Conservation (phyloP, 2,329 filamentous ascomycete species). For the Stagonosporopsis tanaceti region DNA sequence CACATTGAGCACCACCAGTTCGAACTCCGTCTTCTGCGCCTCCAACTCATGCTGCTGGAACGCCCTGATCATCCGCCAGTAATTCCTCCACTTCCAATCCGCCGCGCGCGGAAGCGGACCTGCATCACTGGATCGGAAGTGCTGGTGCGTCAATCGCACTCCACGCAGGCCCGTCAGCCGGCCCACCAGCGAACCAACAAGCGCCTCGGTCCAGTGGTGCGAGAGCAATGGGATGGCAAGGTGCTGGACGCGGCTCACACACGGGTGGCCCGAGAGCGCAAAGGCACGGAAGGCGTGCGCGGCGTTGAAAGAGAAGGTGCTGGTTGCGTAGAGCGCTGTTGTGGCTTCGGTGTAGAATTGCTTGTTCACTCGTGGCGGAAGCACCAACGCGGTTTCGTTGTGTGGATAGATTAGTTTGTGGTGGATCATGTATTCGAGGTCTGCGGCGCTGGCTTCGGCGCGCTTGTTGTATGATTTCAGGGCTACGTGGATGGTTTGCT, state of each 20-base stretch:
- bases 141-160: background rate
- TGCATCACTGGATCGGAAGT: background rate
- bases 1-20: background rate
- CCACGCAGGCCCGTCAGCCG: background rate
- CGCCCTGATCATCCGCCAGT: background rate
- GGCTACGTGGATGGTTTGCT: background rate
- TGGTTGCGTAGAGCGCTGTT: background rate
- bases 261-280: background rate
- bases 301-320: background rate
- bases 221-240: background rate
- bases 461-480: background rate
- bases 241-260: background rate
- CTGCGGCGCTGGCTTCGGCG: background rate
- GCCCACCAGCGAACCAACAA: background rate
- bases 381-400: background rate
- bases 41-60: constrained; percentile 3
- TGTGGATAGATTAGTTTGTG: background rate
- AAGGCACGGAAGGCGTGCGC: constrained; percentile 3
- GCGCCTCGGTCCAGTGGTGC: background rate
- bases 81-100: background rate
- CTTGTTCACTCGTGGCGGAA: background rate
- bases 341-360: constrained; percentile 3
- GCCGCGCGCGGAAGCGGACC: background rate
- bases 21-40: background rate
- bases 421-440: background rate